Percentiles rank a stretch among this genome's conserved stretches.
Evolutionary conservation across 2,329 filamentous ascomycete genomes (phyloP).

Genomic region (Boeremia lycopersici): DNA sequence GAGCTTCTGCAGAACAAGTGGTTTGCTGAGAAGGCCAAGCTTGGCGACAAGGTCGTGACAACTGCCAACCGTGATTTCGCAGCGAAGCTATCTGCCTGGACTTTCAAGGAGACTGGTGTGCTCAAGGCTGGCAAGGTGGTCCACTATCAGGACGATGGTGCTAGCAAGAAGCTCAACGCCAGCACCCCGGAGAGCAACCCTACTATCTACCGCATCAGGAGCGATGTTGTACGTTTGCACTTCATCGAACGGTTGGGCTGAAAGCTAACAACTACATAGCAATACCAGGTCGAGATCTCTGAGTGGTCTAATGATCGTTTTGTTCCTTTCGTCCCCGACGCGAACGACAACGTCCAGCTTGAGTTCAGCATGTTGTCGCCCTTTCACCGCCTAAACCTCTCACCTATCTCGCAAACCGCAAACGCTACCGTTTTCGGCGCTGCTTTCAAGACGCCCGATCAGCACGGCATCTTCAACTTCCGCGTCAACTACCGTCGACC

Average conservation of each 20-base stretch:
- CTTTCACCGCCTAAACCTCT: constrained; percentile 85
- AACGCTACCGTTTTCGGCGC: constrained; percentile 76
- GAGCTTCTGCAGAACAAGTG: constrained; percentile 89
- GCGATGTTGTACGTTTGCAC: constrained; percentile 78
- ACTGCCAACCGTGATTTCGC: constrained; percentile 86
- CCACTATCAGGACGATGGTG: constrained; percentile 69
- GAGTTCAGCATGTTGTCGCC: constrained; percentile 99
- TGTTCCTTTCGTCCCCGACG: constrained; percentile 72
- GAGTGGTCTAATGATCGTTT: constrained; percentile 80
- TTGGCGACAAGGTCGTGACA: constrained; percentile 61
- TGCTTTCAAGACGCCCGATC: constrained; percentile 85
- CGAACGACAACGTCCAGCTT: constrained; percentile 79
- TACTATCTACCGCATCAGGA: constrained; percentile 92
- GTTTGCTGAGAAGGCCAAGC: constrained; percentile 77
- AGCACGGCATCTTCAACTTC: constrained; percentile 99
- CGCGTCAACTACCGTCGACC: constrained; percentile 95
- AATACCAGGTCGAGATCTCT: constrained; percentile 86
- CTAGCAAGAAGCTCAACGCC: constrained; percentile 53
- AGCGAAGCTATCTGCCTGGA: constrained; percentile 86
- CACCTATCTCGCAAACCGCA: constrained; percentile 60
- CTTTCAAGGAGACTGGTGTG: constrained; percentile 92
- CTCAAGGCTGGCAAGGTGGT: constrained; percentile 81
- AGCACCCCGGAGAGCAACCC: constrained; percentile 69
- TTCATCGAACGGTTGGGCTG: background rate
- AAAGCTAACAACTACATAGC: constrained; percentile 55